Percentiles rank a stretch among this genome's conserved stretches.
Conservation (phyloP, 371 early-diverging fungal genomes). For the Basidiobolus meristosporus region DNA sequence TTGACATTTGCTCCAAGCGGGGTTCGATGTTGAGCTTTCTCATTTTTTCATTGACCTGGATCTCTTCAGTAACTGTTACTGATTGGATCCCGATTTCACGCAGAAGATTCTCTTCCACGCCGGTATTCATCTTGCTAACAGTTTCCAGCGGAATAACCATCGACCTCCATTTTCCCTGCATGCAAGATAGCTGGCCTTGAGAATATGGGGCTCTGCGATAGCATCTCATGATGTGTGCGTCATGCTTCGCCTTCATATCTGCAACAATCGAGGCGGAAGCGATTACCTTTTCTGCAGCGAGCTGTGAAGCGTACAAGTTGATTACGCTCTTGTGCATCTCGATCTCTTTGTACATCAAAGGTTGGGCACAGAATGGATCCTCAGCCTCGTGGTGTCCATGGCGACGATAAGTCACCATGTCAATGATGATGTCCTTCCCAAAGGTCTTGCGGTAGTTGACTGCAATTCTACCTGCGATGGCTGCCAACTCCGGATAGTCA, state of each 20-base stretch:
- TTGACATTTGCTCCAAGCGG: constrained; percentile 10
- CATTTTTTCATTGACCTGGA: constrained; percentile 52
- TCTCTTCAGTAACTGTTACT: constrained; percentile 60
- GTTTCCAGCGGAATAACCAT: constrained; percentile 14
- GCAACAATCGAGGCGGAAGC: constrained; percentile 23
- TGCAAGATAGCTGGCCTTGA: constrained; percentile 18
- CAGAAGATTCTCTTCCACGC: constrained; percentile 17
- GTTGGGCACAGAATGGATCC: constrained; percentile 94
- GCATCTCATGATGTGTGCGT: too few relatives aligned
- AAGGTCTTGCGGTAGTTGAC: constrained; percentile 81
- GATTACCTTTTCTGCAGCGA: constrained; percentile 12
- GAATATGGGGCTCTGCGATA: constrained; percentile 29
- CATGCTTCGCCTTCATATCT: constrained; percentile 1
- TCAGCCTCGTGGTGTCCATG: constrained; percentile 96
- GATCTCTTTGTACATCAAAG: constrained; percentile 86
- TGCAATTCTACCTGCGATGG: constrained; percentile 62
- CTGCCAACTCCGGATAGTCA: constrained; percentile 85
- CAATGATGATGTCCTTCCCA: constrained; percentile 79
- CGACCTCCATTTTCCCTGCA: constrained; percentile 6
- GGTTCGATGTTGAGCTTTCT: too few relatives aligned
- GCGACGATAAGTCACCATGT: constrained; percentile 81
- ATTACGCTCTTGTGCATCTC: constrained; percentile 65
- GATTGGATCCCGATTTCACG: constrained; percentile 20
- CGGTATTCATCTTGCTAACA: too few relatives aligned
- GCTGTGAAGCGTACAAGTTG: constrained; percentile 49